Base-by-base conservation (phyloP, 2,329 filamentous ascomycete genomes). In the Cercospora brassicicola region DNA sequence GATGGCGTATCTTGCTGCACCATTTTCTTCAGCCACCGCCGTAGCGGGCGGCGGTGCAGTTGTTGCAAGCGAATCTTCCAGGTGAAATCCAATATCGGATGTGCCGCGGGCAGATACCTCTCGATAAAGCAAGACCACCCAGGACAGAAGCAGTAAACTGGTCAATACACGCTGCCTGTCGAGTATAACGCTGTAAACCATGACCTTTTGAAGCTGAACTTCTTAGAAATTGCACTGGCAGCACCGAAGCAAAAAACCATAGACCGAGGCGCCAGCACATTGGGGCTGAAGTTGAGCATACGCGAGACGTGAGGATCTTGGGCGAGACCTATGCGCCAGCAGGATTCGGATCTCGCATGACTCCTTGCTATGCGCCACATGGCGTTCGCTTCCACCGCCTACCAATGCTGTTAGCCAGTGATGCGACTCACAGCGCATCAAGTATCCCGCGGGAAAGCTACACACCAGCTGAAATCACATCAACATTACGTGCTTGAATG, bases 1-100 rank as follows among this genome's bases (percentile, higher is more conserved):
- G 48, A 69, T 69, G 8, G 69, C 69, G 48, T 57, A 67, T 9
- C 59, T 65, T 15, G 66, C 53, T 36, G 20, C 65, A 20, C 15
- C 57, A 15, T 55, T 18, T 33, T 28, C 31, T 55, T n/a, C 55
- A 31, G 33, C 26, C 59, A 30, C 59, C 18, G 5, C 9, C 18
- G 11, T 9, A 31, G 11, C 20, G 9, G 59, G 15, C 26, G 59
- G 26, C 8, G 20, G 28, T 53, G 48, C 18, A 23, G 48, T 53
- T 26, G 48, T 13, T 6, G 48, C 48, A 7, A 53, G 20, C 18
- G 48, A 28, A 13, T 53, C 20, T 23, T 6, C 48, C 10, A 23
- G 10, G 4, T 28, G 48, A 10, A 53, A 53, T 15, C 6, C 48
- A 26, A 4, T 53, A 3, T 4, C 23, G 18, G 20, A 53, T 7